These are phyloP conservation scores for Eucalyptus cladocalyx DNA, from an alignment of 345 rosid species.

Conservation along the genomic window DNA sequence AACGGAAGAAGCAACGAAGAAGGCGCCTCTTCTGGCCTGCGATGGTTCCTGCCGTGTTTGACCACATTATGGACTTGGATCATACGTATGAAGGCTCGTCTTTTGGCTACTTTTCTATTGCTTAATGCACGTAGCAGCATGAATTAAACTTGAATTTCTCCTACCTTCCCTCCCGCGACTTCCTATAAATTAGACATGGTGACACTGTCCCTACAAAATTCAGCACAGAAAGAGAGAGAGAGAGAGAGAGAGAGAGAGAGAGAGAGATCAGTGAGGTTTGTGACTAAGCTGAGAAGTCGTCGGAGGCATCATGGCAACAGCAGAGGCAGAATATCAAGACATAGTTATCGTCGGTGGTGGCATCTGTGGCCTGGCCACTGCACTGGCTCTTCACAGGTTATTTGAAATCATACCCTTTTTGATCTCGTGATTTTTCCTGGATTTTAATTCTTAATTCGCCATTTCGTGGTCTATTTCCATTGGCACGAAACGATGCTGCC, in stretches of 20 bases:
- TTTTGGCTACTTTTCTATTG: not conserved
- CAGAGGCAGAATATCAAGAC: not conserved
- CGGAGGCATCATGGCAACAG: not conserved
- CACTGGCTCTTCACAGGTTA: slow-evolving; percentile 9
- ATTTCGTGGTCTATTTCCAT: not conserved
- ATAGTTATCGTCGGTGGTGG: not conserved
- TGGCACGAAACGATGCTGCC: not conserved
- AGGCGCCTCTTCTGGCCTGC: not conserved
- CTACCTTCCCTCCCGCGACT: not conserved
- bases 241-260: not conserved
- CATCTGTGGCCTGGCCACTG: slow-evolving; percentile 7
- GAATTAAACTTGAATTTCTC: not conserved
- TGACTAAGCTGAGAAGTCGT: not conserved
- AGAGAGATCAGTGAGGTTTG: not conserved
- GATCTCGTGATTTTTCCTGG: not conserved
- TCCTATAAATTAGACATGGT: not conserved
- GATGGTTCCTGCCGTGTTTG: not conserved
- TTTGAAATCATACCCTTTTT: not conserved
- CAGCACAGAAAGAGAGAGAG: not conserved
- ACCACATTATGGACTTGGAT: not conserved
- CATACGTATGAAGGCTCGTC: not conserved
- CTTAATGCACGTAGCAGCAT: not conserved
- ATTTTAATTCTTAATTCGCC: not conserved
- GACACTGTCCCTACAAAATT: not conserved
- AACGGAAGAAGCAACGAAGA: not conserved